A percentile compares a stretch with the other conserved stretches of the same genome.
Evolutionary conservation across 176 grass and related monocot genomes (phyloP).

Genomic region (Tillandsia leiboldiana): DNA sequence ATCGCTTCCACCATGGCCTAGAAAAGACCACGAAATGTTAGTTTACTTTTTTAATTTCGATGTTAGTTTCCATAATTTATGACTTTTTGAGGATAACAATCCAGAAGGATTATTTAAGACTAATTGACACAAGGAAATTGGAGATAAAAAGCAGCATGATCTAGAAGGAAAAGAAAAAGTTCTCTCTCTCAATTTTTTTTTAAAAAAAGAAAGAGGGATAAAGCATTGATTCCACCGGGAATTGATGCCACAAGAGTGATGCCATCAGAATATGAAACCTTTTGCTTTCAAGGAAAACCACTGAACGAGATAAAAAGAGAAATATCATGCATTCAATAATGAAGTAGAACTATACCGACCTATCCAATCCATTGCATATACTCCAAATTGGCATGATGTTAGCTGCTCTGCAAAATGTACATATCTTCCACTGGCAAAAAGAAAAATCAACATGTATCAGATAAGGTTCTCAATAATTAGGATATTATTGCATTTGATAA

Average conservation of each 20-base stretch:
- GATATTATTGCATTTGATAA: not conserved
- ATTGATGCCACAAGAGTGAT: no score
- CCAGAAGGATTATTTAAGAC: slow-evolving; percentile 1
- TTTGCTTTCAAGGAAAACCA: not conserved
- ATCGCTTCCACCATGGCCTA: slow-evolving; percentile 96
- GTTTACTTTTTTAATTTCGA: not conserved
- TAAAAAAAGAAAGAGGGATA: no score
- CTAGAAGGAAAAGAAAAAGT: no score
- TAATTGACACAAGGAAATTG: not conserved
- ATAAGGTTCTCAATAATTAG: not conserved
- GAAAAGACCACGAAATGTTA: slow-evolving; percentile 10
- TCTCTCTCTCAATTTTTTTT: no score
- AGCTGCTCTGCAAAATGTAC: slow-evolving; percentile 81
- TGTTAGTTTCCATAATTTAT: not conserved
- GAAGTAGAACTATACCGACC: slow-evolving; percentile 30
- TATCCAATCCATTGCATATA: slow-evolving; percentile 98
- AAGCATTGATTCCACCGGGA: no score
- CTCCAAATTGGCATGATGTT: slow-evolving; percentile 71
- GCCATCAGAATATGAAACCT: no score
- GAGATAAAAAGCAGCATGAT: not conserved
- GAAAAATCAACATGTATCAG: not conserved
- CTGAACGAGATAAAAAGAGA: not conserved
- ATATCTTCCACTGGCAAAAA: slow-evolving; percentile 82
- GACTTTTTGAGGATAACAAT: not conserved
- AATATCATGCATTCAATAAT: not conserved